Evolutionary conservation across 345 rosid species (phyloP).

Genomic region (Salix viminalis): DNA sequence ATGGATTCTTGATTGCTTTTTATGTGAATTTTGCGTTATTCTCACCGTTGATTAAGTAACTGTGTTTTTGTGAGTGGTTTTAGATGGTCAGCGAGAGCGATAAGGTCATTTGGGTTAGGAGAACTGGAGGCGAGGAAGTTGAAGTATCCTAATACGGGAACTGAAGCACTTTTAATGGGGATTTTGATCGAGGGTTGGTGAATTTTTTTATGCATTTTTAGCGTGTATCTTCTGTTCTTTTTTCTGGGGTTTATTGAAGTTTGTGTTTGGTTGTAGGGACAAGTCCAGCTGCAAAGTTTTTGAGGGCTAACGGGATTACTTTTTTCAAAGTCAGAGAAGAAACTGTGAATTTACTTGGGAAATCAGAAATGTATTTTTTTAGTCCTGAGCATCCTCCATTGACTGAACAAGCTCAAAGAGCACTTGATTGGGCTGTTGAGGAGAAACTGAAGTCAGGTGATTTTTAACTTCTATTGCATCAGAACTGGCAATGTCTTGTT

Average conservation of each 20-base stretch:
- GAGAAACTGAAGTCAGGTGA: constrained; percentile 84
- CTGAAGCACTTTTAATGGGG: constrained; percentile 86
- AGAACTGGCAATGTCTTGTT: not conserved
- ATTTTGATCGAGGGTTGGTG: constrained; percentile 81
- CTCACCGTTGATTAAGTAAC: not conserved
- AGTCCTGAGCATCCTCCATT: constrained; percentile 86
- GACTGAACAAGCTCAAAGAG: constrained; percentile 77
- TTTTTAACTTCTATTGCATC: not conserved
- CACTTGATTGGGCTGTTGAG: constrained; percentile 80
- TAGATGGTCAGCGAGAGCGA: constrained; percentile 94
- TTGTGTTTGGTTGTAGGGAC: constrained; percentile 45
- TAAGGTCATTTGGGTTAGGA: constrained; percentile 74
- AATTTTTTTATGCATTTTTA: not conserved
- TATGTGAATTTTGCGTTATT: not conserved
- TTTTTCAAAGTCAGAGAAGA: constrained; percentile 70
- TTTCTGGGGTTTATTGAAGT: not conserved
- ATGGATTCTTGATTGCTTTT: not conserved
- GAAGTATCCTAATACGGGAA: constrained; percentile 74
- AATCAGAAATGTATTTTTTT: constrained; percentile 62
- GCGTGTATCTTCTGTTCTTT: not conserved
- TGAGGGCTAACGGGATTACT: constrained; percentile 77
- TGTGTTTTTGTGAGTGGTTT: not conserved
- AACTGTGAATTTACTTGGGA: constrained; percentile 66
- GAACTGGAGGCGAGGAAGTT: constrained; percentile 89
- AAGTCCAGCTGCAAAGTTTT: constrained; percentile 76